Conservation (phyloP, 306 rosid genomes). For the Canavalia ensiformis region DNA sequence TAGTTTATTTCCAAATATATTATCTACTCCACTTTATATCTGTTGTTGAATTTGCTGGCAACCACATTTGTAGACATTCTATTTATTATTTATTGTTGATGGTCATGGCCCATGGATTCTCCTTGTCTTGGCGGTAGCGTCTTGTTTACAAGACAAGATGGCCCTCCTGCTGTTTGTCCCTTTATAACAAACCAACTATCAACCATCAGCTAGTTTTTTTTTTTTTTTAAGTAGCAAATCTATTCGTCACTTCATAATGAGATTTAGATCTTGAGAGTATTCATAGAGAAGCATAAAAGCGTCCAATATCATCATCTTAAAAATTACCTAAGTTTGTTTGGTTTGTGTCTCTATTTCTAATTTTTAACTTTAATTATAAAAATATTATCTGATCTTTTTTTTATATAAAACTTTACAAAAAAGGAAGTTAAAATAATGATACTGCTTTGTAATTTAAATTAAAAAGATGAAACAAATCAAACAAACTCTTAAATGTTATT, state of each 20-base stretch:
- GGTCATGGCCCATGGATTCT: constrained; percentile 26
- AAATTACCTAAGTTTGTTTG: background rate
- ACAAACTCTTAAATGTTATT: background rate
- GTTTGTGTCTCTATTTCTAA: no score
- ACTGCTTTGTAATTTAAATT: no score
- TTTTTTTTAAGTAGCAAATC: background rate
- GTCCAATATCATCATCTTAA: background rate
- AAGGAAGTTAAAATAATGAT: no score
- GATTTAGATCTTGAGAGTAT: background rate
- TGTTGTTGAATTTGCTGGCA: constrained; percentile 37
- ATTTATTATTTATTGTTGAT: constrained; percentile 1
- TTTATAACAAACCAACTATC: constrained; percentile 9
- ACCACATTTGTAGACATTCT: constrained; percentile 16
- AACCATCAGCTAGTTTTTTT: background rate
- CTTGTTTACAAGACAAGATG: constrained; percentile 5
- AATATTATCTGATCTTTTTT: no score
- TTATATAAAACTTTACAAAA: no score
- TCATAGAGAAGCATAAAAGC: background rate
- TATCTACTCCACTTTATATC: background rate
- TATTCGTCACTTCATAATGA: constrained; percentile 2
- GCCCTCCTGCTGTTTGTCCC: constrained; percentile 5
- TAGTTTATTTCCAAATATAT: background rate
- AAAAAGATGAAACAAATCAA: no score
- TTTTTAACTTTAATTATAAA: no score
- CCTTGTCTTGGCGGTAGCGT: constrained; percentile 24